Base-by-base conservation (phyloP, 2,329 filamentous ascomycete genomes). In the Pseudocercospora fijiensis region DNA sequence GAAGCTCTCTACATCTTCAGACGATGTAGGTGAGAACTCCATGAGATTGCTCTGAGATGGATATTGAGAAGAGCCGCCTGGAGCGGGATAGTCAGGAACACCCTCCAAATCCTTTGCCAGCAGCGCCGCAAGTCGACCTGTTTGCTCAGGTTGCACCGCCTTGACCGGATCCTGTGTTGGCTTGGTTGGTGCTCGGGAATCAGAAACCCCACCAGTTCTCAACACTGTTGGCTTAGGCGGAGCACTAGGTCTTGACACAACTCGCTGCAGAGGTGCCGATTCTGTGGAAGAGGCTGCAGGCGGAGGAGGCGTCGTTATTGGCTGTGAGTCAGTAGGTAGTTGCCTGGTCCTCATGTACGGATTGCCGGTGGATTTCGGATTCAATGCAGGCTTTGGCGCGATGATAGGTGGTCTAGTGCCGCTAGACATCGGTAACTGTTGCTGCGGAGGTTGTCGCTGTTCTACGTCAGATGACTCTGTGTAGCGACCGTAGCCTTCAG, bases 401-500 rank as follows among this genome's bases (percentile, higher is more conserved):
- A 73, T 51, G 18, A 69, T 65, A 3, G 71, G 68, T 52, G 69
- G 67, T 10, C 58, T 62, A 52, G 63, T 65, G 4, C 62, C 60
- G 41, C 64, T 65, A 8, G 60, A 51, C 27, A 58, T 13, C 11
- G 61, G 64, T 26, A 60, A 28, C 27, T 65, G 60, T 41, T 68
- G 59, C 53, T 68, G 60, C 27, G 58, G 28, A 24, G 18, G 1
- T 10, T 41, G 53, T 41, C 53, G 27, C 37, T 58, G 52, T 13
- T 65, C 49, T 24, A 49, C n/a, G 26, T 61, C 45, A 18, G 60
- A n/a, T 45, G 60, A 33, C 88, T 90, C 20, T 13, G 93, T 92
- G 76, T 90, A 97, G 65, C 88, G 88, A 7, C 95, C 95, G 75
- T 98, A 98, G 0, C 94, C 94, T 67, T 93, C 88, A 0, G 93